Conservation (phyloP, 2,329 filamentous ascomycete species). For the Beauveria scarabaeidicola region DNA sequence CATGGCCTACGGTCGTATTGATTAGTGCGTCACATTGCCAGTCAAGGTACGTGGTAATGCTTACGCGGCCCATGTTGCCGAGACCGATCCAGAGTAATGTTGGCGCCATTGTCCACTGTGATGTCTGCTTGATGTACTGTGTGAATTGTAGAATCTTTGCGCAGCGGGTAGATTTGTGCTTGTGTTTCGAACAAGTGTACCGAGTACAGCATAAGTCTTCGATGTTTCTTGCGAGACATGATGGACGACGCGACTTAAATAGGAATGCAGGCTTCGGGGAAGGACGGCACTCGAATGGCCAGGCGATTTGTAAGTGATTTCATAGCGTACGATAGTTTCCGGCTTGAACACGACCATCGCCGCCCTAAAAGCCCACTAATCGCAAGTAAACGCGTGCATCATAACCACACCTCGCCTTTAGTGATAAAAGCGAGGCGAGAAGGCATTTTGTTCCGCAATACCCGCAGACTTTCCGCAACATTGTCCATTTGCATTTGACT, state of each 20-base stretch:
- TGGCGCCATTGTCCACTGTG: conserved; percentile 36
- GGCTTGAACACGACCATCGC: not conserved
- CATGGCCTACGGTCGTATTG: conserved; percentile 56
- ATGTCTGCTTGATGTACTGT: not conserved
- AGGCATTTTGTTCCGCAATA: not conserved
- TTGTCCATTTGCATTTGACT: not conserved
- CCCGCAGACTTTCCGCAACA: not conserved
- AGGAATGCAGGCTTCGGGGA: not conserved
- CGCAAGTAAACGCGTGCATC: not conserved
- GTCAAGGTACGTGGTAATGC: conserved; percentile 18
- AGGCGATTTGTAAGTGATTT: conserved; percentile 8
- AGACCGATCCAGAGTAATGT: conserved; percentile 72
- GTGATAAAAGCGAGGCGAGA: not conserved
- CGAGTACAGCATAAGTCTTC: not conserved
- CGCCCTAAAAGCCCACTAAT: not conserved
- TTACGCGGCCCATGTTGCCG: conserved; percentile 78
- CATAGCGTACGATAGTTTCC: conserved; percentile 1
- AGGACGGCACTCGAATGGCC: not conserved
- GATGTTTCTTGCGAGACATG: not conserved
- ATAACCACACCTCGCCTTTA: not conserved
- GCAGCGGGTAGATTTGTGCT: not conserved
- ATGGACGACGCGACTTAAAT: not conserved
- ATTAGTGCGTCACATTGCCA: not conserved
- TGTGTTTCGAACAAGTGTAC: not conserved
- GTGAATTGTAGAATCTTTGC: not conserved